Evolutionary conservation across 192 early-diverging fungal species (phyloP), one percentile per base, ranked within the genome.

Genomic region (Backusella tuberculispora): DNA sequence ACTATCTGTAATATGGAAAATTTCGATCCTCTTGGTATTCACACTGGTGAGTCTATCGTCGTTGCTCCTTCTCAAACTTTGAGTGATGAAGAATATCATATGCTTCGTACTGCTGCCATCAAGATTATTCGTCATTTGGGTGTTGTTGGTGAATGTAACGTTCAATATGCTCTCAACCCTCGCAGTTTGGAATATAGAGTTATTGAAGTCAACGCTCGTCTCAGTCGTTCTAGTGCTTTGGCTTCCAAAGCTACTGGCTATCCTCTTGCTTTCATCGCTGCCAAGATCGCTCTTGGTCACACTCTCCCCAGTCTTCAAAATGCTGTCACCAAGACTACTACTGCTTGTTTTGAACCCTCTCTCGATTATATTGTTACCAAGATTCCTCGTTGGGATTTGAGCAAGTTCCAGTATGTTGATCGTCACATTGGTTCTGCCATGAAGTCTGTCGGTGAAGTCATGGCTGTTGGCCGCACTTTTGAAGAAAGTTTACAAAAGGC

Each of bases 1-100:
- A 98, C 98, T 34, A 97, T 99, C 46, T 99, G 98, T 84, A 99
- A 99, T 88, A 99, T 98, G 96, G 96, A 99, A 83, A 99, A 99
- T 91, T 98, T 99, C 88, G 98, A 99, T 76, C 98, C 98, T 26
- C 91, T 99, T 43, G 96, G 98, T 26, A 94, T 95, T 48, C 97
- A 99, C 85, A 99, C 97, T 3, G 97, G 97, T 72, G 97, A 99
- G 81, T 97, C 95, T n/a, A 99, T 99, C 67, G 97, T 99, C 10
- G 95, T 99, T 29, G 97, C 97, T 6, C 97, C 97, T 24, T 92
- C 90, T 71, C 96, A 98, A 86, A 99, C 97, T n/a, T 85, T 99
- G 53, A 92, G 88, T 63, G 97, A 99, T 80, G 93, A 95, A 70
- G 97, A 99, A 45, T 99, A 97, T 78, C 91, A 95, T 66, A 96